Conservation (phyloP, 345 rosid species). For the Heritiera fomes region DNA sequence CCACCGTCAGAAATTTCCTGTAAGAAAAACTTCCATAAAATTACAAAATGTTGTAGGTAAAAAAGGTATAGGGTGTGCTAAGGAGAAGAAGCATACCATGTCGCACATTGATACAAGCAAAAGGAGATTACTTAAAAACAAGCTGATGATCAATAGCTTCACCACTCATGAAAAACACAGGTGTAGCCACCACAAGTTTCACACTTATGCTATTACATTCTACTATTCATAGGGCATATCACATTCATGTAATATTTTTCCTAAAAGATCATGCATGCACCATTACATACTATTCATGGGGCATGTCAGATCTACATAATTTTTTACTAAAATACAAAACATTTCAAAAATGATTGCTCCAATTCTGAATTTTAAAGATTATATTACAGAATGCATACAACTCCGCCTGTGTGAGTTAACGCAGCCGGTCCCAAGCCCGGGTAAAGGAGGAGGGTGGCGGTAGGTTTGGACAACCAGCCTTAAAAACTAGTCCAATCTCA, state of each 20-base stretch:
- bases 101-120: background rate
- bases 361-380: conserved; percentile 7
- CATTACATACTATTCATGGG: background rate
- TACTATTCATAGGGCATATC: background rate
- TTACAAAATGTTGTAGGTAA: background rate
- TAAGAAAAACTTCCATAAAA: background rate
- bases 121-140: background rate
- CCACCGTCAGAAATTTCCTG: background rate
- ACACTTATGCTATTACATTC: background rate
- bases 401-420: too few species aligned
- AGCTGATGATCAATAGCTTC: background rate
- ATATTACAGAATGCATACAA: conserved; percentile 15
- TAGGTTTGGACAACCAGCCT: too few species aligned
- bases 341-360: background rate
- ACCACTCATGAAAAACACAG: background rate
- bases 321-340: background rate
- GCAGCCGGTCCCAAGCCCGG: too few species aligned
- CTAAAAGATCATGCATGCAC: background rate
- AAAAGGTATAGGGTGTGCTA: background rate
- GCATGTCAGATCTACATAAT: background rate
- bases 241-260: background rate
- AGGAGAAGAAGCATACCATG: background rate
- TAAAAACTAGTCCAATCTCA: too few species aligned
- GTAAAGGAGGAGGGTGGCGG: too few species aligned
- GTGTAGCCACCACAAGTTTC: background rate